Evolutionary conservation across 257 asterid genomes (phyloP).

Genomic region (Jaltomata sinuosa): DNA sequence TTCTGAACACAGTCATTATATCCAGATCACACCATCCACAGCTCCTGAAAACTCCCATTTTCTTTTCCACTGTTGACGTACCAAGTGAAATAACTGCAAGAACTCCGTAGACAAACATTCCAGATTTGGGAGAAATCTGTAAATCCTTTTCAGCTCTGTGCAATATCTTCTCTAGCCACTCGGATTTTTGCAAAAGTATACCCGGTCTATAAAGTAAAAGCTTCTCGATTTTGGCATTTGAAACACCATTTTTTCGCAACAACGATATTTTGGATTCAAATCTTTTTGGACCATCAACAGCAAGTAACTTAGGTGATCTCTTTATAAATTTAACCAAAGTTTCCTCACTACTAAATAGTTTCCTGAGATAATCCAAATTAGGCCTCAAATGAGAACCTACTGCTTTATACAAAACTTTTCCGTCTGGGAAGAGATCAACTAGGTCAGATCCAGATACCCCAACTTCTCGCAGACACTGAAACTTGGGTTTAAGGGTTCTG

Average conservation of each 20-base stretch:
- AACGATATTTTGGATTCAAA: neutral
- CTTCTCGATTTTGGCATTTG: neutral
- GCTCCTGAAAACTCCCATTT: neutral
- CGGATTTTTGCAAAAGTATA: neutral
- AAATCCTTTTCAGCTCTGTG: neutral
- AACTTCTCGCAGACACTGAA: neutral
- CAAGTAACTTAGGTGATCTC: neutral
- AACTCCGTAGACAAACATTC: constrained; percentile 1
- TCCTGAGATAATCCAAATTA: neutral
- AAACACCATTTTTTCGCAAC: neutral
- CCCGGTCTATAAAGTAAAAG: neutral
- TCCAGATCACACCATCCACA: neutral
- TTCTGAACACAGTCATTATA: constrained; percentile 5
- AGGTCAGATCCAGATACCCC: constrained; percentile 7
- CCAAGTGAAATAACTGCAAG: neutral
- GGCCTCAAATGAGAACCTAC: neutral
- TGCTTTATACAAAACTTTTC: neutral
- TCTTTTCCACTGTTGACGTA: neutral
- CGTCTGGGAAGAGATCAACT: neutral
- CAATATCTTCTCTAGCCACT: neutral
- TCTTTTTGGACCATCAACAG: neutral
- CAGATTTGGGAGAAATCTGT: constrained; percentile 8
- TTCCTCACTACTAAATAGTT: constrained; percentile 4
- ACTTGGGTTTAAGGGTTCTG: constrained; percentile 11
- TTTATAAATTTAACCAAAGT: neutral